phyloP scores from a whole-genome alignment of 2,329 filamentous ascomycete species.

The Chrysoporthe austroafricana region DNA sequence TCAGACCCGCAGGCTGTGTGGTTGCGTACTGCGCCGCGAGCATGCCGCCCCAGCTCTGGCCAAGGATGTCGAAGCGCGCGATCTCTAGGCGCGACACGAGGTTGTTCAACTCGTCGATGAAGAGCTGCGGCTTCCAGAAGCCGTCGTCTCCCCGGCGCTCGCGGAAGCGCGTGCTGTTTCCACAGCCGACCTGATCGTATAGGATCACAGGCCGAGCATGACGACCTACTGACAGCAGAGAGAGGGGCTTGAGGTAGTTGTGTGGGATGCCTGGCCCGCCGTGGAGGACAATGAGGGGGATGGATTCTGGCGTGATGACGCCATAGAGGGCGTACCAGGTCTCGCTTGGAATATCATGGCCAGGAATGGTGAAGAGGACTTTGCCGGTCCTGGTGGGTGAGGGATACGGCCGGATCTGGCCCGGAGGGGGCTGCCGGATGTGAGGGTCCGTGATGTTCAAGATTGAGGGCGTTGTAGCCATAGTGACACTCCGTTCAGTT shows the following conservation, averaged over 20 bases:
- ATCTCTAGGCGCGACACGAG: slow-evolving; percentile 47
- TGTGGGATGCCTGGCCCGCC: slow-evolving; percentile 53
- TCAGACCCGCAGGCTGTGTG: slow-evolving; percentile 39
- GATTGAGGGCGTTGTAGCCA: neutral
- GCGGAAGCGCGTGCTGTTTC: slow-evolving; percentile 38
- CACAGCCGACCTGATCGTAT: slow-evolving; percentile 59
- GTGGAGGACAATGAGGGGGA: slow-evolving; percentile 36
- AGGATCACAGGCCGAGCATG: slow-evolving; percentile 47
- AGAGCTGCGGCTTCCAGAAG: slow-evolving; percentile 55
- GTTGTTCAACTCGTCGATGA: slow-evolving; percentile 54
- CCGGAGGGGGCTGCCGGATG: slow-evolving; percentile 9
- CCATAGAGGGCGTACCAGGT: slow-evolving; percentile 10
- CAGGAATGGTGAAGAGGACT: neutral
- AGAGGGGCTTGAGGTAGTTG: slow-evolving; percentile 46
- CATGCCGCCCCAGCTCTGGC: slow-evolving; percentile 60
- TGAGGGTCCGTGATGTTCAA: slow-evolving; percentile 7
- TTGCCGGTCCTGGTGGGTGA: slow-evolving; percentile 9
- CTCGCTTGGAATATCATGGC: neutral
- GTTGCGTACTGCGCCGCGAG: slow-evolving; percentile 48
- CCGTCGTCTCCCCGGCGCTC: slow-evolving; percentile 27
- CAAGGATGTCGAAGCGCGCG: slow-evolving; percentile 46
- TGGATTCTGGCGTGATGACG: neutral
- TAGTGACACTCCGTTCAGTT: neutral
- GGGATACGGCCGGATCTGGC: slow-evolving; percentile 2
- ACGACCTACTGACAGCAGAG: slow-evolving; percentile 38